Evolutionary conservation across 805 yeast genomes (phyloP), one percentile per base, ranked within the genome.

Genomic region (Candida verbasci): DNA sequence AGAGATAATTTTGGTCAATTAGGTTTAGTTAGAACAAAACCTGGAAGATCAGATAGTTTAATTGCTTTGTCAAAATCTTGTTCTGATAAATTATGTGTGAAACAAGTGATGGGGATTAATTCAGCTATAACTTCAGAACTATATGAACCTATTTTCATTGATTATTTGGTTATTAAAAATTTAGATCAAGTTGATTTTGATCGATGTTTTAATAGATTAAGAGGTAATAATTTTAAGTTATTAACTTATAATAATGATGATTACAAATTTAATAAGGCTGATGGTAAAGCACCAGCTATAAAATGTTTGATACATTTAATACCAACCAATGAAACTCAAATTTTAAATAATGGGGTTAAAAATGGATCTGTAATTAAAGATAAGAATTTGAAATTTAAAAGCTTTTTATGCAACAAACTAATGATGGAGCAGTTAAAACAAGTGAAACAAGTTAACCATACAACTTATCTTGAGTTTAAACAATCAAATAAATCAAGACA

Each of bases 1-100:
- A 56, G 95, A 26, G 73, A 72, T 24, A 65, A 76, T 52, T 81
- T 76, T 45, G 60, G 59, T 11, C 48, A 59, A 14, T 57, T 70
- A 2, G 95, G 96, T 0, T 57, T 64, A 7, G 88, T 91, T 1
- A 67, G 98, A 43, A 89, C 97, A 0, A 91, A 93, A 52, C 98
- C 97, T 0, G 98, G 98, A 1, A 58, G 97, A 34, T 55, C 68
- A 20, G 97, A 93, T 53, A 82, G 96, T 2, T 71, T 73, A 2
- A 44, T 78, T 3, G 74, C 95, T 0, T 56, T 73, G 33, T 84
- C 94, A 21, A 91, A 88, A 55, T 86, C 96, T 1, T 91, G 97
- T 54, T 78, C 94, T 1, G 97, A 91, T 55, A 91, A 91, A 50
- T 55, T 91, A 17, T 70, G 85, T 29, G 35, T 81, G 33, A 70